phyloP scores from a whole-genome alignment of 2,329 filamentous ascomycete genomes.

The Hymenoscyphus fraxineus region DNA sequence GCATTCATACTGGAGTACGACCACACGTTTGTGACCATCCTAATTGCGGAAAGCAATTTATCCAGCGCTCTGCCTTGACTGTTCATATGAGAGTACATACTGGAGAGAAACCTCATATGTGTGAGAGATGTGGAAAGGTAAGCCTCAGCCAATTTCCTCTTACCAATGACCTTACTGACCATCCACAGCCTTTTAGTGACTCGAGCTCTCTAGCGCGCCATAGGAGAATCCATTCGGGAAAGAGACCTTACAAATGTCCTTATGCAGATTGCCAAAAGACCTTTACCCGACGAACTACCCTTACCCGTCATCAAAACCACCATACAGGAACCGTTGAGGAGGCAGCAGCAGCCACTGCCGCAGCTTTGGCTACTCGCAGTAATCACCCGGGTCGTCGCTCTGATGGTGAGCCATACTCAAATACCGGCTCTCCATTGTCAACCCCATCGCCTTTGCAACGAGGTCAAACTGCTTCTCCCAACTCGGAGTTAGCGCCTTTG shows the following conservation, averaged over 20 bases:
- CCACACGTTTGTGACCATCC: slow-evolving; percentile 91
- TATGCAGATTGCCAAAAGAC: slow-evolving; percentile 98
- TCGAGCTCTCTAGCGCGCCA: slow-evolving; percentile 91
- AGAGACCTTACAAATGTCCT: slow-evolving; percentile 94
- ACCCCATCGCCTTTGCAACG: slow-evolving; percentile 83
- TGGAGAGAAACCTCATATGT: slow-evolving; percentile 97
- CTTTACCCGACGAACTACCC: slow-evolving; percentile 89
- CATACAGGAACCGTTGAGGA: slow-evolving; percentile 95
- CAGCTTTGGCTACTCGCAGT: slow-evolving; percentile 62
- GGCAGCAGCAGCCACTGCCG: slow-evolving; percentile 82
- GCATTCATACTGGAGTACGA: slow-evolving; percentile 87
- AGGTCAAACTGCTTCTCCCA: slow-evolving; percentile 74
- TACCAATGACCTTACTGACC: slow-evolving; percentile 23
- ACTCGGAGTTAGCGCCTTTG: slow-evolving; percentile 67
- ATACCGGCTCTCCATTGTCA: slow-evolving; percentile 68
- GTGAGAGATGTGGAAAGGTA: slow-evolving; percentile 94
- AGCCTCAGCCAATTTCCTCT: background rate
- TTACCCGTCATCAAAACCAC: slow-evolving; percentile 93
- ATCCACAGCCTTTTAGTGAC: slow-evolving; percentile 81
- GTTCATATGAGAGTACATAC: slow-evolving; percentile 95
- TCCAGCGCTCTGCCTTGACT: slow-evolving; percentile 90
- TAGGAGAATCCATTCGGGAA: slow-evolving; percentile 90
- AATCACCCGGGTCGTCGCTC: slow-evolving; percentile 53
- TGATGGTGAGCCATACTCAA: slow-evolving; percentile 67
- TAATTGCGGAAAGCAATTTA: slow-evolving; percentile 92